Base-by-base conservation (phyloP, 1,139 yeast species). In the Pichia sp. region DNA sequence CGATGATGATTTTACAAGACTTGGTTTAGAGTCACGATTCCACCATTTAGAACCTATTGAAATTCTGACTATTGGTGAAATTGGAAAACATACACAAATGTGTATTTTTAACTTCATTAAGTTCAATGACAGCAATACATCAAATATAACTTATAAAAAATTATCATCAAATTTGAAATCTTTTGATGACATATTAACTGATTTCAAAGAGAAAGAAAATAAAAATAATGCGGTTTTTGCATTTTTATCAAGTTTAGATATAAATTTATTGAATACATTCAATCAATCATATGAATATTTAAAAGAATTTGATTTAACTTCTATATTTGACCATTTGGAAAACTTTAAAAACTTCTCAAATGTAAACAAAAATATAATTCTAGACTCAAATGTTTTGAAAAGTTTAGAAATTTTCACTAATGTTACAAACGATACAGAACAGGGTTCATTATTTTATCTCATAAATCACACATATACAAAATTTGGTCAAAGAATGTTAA, bases 1-100 rank as follows among this genome's bases (percentile, higher is more conserved):
- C 60, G 62, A 61, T 3, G 92, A 84, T 58, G 71, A 72, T 29
- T 65, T 69, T 3, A 64, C 78, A 25, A 69, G 81, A 24, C 74
- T 71, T 39, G 83, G 82, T 54, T 65, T 90, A 32, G 90, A 85
- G 53, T 86, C 95, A 0, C 67, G 97, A 43, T 65, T 89, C 18
- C 67, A 77, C 40, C 88, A 87, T 62, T 66, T 89, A 46, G 77
- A 78, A 39, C 97, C 97, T 0, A 74, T 81, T 40, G 97, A 92
- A 61, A 68, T 89, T 15, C 58, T 89, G 0, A 52, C 70, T 3
- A 62, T 77, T 11, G 67, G 65, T 3, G 59, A 66, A 1, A 48
- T 71, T 1, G 60, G 72, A 0, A 53, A 61, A 2, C 68, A 65
- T 32, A 71, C 75, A 0, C 47, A 47, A 16, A 64, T 60, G 35